Base-by-base conservation (phyloP, 352 stramenopile genomes). In the Pythium vanterpoolii region DNA sequence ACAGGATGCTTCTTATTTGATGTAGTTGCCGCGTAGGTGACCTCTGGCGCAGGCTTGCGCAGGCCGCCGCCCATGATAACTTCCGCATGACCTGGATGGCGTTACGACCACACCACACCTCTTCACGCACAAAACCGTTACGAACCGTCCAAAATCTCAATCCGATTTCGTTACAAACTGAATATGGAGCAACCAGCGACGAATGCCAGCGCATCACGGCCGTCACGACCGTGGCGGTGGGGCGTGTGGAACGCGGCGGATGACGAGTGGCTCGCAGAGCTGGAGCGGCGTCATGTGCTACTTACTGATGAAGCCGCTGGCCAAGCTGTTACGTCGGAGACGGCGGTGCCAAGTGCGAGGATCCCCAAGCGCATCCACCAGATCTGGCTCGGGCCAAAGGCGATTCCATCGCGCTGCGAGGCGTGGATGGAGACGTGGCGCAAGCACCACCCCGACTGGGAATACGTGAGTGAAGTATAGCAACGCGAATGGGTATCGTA, bases 301-400 rank as follows among this genome's bases (percentile, higher is more conserved):
- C 23, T 46, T 26, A 5, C 46, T 7, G 34, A 18, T 19, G 34
- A 18, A 42, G 34, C 10, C 0, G 34, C 33, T 1, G 13, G 27
- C 24, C 9, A 30, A 56, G 27, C 60, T 44, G 28, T 5, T 24
- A 2, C 5, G 24, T 4, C 5, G 27, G 26, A 9, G 26, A 47
- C 34, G 33, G 16, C 19, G 34, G 23, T n/a, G 4, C 24, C 5
- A 24, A 24, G 42, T 1, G 26, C 27, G 5, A 5, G 16, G 45
- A 56, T 56, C 26, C 51, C 31, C 10, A 52, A 27, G 21, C 70
- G 57, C 10, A 71, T 76, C n/a, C 82, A 91, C 56, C 82, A 91
- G 44, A 86, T 91, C 51, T 91, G 82, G 82, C 72, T 91, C 9
- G 82, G 82, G 2, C 60, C 64, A 0, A 26, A 40, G 0, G 30